Base-by-base conservation (phyloP, 1,284 basidiomycete species). In the Tausonia pullulans region DNA sequence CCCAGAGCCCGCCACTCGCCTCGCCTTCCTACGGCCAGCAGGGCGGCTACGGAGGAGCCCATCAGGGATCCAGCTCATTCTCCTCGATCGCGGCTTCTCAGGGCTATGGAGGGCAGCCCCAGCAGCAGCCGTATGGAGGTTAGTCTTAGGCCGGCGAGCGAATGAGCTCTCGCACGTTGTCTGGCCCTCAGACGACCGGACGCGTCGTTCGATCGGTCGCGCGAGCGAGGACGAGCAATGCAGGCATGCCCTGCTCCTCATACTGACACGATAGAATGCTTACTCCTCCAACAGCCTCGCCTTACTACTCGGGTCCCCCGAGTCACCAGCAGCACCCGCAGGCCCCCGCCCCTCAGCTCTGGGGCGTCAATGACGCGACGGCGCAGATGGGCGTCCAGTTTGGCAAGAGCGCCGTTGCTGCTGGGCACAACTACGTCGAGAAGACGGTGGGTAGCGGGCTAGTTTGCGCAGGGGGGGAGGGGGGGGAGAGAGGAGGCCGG, bases 321-420 rank as follows among this genome's bases (percentile, higher is more conserved):
- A 8, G 8, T 27, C 58, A 49, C 2, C 58, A 59, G 27, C 58
- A 16, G 11, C 46, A n/a, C 16, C 67, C 41, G 41, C 53, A 62
- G 16, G 61, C 53, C 48, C 52, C 68, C 57, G 3, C 48, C 3
- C 11, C 49, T 39, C 67, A 68, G 16, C 62, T 27, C 27, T 27
- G 87, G 87, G 86, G 86, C 0, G 82, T 98, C 76, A 88, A 97
- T 74, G 90, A 93, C 73, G 86, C 91, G 3, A 98, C 96, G 3
- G 88, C 95, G 0, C 90, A 96, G 76, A 88, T 98, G 77, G 92
- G 95, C 45, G 88, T 98, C 81, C 95, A 98, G 76, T 85, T 98
- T 56, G 93, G 95, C 5, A 86, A 87, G 70, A 92, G 85, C 70
- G 93, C 94, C 0, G 88, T 97, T 1, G 85, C 86, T 11, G 95